Evolutionary conservation across 2,329 filamentous ascomycete genomes (phyloP), one percentile per base, ranked within the genome.

Genomic region (Arthrobotrys conoides): DNA sequence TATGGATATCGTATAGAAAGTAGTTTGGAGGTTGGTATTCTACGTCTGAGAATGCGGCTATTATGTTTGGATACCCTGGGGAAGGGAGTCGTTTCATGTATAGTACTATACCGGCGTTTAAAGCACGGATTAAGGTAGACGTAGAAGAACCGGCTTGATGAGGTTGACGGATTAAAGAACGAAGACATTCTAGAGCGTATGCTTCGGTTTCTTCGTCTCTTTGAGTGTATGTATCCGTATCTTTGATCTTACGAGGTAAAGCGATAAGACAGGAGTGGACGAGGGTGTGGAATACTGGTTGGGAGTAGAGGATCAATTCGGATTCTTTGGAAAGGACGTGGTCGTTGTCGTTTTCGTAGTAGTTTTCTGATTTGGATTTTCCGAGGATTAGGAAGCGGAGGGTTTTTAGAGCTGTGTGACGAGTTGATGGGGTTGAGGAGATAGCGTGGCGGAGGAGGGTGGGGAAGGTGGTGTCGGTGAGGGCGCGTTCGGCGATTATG

Each of bases 291-390:
- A 72, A 79, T 20, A 79, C 76, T 30, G 30, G 18, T 33, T 53
- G 63, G 36, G 63, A 72, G 18, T 70, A 65, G 4, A 79, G 55
- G 27, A 64, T 68, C 14, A 22, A 16, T 55, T 69, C 69, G 30
- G 63, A 64, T 69, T 79, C 76, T 46, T 79, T 79, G 63, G 76
- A 71, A 27, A 79, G 76, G 76, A 79, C 18, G 64, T 79, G 70
- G 64, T 79, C 76, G 64, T 72, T 73, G 64, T 79, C 76, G 76
- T 79, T 79, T 72, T 79, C 76, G 57, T 72, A 79, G 70, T 72
- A 79, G 64, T 73, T 69, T 68, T 79, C 76, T n/a, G 76, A 57
- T 49, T 79, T 79, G 6, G 64, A 66, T 49, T 79, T 79, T 36
- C 69, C 70, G 63, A 72, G 65, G 48, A 79, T 71, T 3, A 79